Percentiles rank a stretch among this genome's conserved stretches.
Evolutionary conservation across 2,329 filamentous ascomycete species (phyloP).

Genomic region (Lasiodiplodia sp.): DNA sequence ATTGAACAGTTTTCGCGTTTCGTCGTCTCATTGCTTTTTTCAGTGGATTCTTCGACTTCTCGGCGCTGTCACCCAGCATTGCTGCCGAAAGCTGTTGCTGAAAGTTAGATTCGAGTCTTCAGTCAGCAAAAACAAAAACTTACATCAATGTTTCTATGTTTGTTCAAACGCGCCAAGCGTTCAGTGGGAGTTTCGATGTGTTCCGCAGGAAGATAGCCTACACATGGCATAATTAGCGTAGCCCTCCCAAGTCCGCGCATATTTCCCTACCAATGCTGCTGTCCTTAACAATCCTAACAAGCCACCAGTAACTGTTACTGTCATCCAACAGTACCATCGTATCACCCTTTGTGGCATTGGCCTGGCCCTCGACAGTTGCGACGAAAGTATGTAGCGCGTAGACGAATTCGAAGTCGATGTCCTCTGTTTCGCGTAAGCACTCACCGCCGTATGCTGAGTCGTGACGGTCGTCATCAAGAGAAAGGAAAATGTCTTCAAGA

Average conservation of each 20-base stretch:
- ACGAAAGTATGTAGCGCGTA: slow-evolving; percentile 98
- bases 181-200: slow-evolving; percentile 99
- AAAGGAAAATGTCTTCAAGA: slow-evolving; percentile 64
- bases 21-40: slow-evolving; percentile 83
- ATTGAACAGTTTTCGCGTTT: slow-evolving; percentile 86
- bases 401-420: slow-evolving; percentile 99
- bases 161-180: slow-evolving; percentile 89
- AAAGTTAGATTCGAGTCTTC: slow-evolving; percentile 30
- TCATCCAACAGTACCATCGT: slow-evolving; percentile 98
- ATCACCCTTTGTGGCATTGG: slow-evolving; percentile 97
- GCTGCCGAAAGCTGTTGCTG: slow-evolving; percentile 67
- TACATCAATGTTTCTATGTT: slow-evolving; percentile 98
- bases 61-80: slow-evolving; percentile 75
- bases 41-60: slow-evolving; percentile 82
- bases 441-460: slow-evolving; percentile 77
- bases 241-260: slow-evolving; percentile 28
- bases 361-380: slow-evolving; percentile 96
- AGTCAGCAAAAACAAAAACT: slow-evolving; percentile 41
- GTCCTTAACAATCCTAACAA: slow-evolving; percentile 96
- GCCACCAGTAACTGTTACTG: slow-evolving; percentile 99
- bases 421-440: slow-evolving; percentile 93
- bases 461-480: slow-evolving; percentile 68
- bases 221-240: slow-evolving; percentile 18
- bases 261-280: slow-evolving; percentile 78
- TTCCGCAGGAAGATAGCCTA: slow-evolving; percentile 94